Base-by-base conservation (phyloP, 129 eudicot species). In the Chrysanthemum seticuspe region DNA sequence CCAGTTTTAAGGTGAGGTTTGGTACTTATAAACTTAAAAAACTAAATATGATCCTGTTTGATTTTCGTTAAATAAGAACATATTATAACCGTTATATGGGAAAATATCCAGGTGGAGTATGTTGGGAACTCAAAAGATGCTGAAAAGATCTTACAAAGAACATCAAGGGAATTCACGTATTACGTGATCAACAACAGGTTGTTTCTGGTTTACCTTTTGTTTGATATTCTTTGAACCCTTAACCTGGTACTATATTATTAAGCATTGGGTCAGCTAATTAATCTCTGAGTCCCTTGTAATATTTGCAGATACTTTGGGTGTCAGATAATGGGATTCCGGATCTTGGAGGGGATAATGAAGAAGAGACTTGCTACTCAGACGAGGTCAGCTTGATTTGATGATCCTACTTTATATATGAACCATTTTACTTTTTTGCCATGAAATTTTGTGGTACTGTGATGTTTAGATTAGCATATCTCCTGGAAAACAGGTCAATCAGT, bases 131-230 rank as follows among this genome's bases (percentile, higher is more conserved):
- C 83, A n/a, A n/a, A 72, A 85, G 99, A 95, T 58, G 99, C 97
- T 71, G 91, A 91, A 72, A 86, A 76, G 74, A 82, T 83, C 67
- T 66, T 95, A 67, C 99, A 95, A 72, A 83, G 84, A 83, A 74
- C 77, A 18, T 81, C 90, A 68, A 80, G 63, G 72, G 94, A 88
- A 59, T 87, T 77, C 85, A 88, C 96, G 97, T 95, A 67, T 80
- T 95, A 82, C 99, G 83, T 71, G 97, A 95, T 84, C 89, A 90
- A 45, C 96, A 95, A 79, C 99, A 95, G 99, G 99, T 94, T 63
- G 36, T 65, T 50, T 81, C 31, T 77, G 51, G 71, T 23, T 65
- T 49, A 58, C 54, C 53, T 70, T 16, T 72, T 72, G 25, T 45
- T 45, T 72, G 27, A 21, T n/a, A n/a, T 45, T 21, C 48, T 59